Conservation (phyloP, 23 red algal species). For the Gracilariopsis chorda region DNA sequence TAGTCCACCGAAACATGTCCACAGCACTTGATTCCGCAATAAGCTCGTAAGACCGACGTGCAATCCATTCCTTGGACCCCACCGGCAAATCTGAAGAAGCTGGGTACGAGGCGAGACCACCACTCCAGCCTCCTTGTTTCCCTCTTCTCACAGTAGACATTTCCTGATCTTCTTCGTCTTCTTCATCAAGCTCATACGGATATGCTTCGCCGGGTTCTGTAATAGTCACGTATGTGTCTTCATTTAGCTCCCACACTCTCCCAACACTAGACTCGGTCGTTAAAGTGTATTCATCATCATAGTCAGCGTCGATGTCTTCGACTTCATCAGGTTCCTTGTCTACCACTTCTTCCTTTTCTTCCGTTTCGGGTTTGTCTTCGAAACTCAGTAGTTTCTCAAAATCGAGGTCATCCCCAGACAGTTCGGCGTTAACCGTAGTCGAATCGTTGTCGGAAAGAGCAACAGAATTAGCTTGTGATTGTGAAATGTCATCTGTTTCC, state of each 20-base stretch:
- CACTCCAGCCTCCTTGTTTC: constrained; percentile 59
- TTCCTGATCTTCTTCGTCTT: constrained; percentile 66
- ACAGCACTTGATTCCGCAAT: background rate
- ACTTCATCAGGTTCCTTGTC: background rate
- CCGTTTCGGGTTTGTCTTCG: constrained; percentile 35
- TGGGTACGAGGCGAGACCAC: constrained; percentile 38
- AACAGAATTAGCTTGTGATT: background rate
- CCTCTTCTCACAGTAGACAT: constrained; percentile 45
- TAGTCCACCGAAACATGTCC: constrained; percentile 73
- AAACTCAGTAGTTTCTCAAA: background rate
- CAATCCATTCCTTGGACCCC: constrained; percentile 63
- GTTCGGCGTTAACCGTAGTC: background rate
- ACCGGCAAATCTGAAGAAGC: constrained; percentile 16
- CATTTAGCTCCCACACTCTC: constrained; percentile 66
- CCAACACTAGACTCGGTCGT: constrained; percentile 61
- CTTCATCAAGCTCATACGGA: constrained; percentile 62
- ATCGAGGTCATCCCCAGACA: constrained; percentile 16
- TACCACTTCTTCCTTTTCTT: constrained; percentile 17
- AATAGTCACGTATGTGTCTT: constrained; percentile 70
- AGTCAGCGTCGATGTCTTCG: constrained; percentile 10
- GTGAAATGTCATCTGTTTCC: background rate
- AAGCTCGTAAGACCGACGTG: constrained; percentile 59
- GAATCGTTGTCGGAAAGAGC: background rate
- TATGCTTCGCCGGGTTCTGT: constrained; percentile 74
- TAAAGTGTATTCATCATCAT: constrained; percentile 39